Conservation (phyloP, 331 rosid genomes). For the Telfairia occidentalis region DNA sequence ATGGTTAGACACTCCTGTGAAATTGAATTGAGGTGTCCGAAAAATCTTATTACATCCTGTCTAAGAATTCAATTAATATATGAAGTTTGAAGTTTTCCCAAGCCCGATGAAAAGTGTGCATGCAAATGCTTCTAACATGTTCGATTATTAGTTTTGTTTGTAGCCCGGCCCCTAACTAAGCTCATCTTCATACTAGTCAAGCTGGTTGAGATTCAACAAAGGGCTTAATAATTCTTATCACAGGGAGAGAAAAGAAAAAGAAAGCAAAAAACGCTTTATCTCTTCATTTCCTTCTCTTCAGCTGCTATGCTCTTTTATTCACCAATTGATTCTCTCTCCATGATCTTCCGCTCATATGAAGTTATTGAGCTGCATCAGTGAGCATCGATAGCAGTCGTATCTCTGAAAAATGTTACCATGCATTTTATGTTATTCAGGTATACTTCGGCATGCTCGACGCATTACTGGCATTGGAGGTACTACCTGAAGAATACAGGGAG, state of each 20-base stretch:
- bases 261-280: not conserved
- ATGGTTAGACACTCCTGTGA: not conserved
- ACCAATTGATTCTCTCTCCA: not conserved
- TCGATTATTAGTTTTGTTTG: not conserved
- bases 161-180: not conserved
- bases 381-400: not conserved
- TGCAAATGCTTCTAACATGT: not conserved
- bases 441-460: constrained; percentile 99
- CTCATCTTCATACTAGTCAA: not conserved
- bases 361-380: not conserved
- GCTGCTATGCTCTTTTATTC: not conserved
- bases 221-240: not conserved
- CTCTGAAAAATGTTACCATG: not conserved
- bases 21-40: not conserved
- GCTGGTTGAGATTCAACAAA: not conserved
- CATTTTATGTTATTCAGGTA: constrained; percentile 35
- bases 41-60: not conserved
- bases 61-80: not conserved
- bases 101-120: not conserved
- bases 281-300: not conserved
- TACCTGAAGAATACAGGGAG: constrained; percentile 84
- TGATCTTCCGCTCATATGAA: not conserved
- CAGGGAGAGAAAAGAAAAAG: no score
- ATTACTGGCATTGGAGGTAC: constrained; percentile 82
- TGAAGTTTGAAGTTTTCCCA: not conserved